Evolutionary conservation across 805 yeast genomes (phyloP), one percentile per base, ranked within the genome.

Genomic region (Wickerhamomyces silvicola): DNA sequence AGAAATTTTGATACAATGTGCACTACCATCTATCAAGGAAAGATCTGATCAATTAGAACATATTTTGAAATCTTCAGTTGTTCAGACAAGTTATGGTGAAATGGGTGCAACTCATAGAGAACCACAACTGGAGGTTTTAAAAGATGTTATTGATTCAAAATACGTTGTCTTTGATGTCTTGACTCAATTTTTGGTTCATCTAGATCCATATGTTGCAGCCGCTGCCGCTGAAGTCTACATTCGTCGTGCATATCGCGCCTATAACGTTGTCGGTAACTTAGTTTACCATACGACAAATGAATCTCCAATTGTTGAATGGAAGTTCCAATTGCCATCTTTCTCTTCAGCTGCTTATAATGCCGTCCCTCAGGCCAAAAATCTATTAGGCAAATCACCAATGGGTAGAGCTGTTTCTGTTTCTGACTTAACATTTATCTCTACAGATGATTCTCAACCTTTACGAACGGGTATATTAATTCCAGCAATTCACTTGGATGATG

Each of bases 161-260:
- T 94, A 85, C 64, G 85, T 90, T 38, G 97, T 92, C 13, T 92
- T 90, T 57, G 99, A 92, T 56, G 97, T 94, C 23, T 72, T 92
- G 57, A 73, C 94, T 27, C 97, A 86, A 62, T 92, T 92, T 64
- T 75, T 92, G 62, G 75, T 72, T 34, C 82, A 85, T 47, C 52
- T 71, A 10, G 97, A 94, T 52, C 83, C 81, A 29, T 84, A 85
- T 70, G 90, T 92, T 39, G 82, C 90, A 4, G 75, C 90, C 44
- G 97, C 98, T 22, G 97, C 98, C 22, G 86, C 95, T 28, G 97
- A 92, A 62, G 95, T 92, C 37, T 92, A 92, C 60, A 80, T 88
- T 38, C 81, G 97, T 59, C 81, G 98, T 59, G 94, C 97, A 27
- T 92, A 88, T 68, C 78, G 97, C 53, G 97, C 97, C 23, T 92